Base-by-base conservation (phyloP, 768 basidiomycete genomes). In the Mycena galopus region DNA sequence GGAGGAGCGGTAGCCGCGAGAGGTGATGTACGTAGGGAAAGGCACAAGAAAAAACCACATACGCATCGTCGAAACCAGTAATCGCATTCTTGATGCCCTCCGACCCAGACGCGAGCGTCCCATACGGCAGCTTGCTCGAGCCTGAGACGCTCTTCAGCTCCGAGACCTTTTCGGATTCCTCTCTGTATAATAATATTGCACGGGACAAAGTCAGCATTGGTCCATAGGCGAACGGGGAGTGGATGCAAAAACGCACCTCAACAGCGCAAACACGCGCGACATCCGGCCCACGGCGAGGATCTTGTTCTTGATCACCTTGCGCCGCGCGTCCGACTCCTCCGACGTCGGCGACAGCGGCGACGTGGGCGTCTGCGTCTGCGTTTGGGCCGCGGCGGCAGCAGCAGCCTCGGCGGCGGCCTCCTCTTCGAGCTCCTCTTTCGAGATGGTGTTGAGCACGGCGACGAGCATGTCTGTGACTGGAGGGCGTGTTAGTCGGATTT, bases 401-500 rank as follows among this genome's bases (percentile, higher is more conserved):
- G 8, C 12, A 16, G 27, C 11, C 53, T 29, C 53, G 11, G 27
- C 53, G 17, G 4, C 51, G 25, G 10, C 91, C 73, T 88, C 92
- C 47, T 88, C 96, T 76, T 97, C 95, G 9, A 99, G 90, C 81
- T 99, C 98, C 80, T 98, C 96, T 81, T 97, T 95, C 61, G 93
- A 95, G 84, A 97, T 98, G 23, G 96, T 96, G 78, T 96, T 95
- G 32, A 99, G 89, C 57, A 99, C 95, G 4, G 97, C 96, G 44
- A 98, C 96, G 71, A 99, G 87, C 97, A 99, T 99, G 81, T 99
- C 98, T 72, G 96, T 96, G 84, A 99, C 97, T 99, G 71, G 29
- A 14, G 32, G 2, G 27, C n/a, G 29, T 58, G 58, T 44, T 47
- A 62, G 55, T 32, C 6, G 29, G 7, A 47, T 37, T n/a, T n/a